Evolutionary conservation across 1,284 basidiomycete genomes (phyloP), one percentile per base, ranked within the genome.

Genomic region (Meira miltonrushii): DNA sequence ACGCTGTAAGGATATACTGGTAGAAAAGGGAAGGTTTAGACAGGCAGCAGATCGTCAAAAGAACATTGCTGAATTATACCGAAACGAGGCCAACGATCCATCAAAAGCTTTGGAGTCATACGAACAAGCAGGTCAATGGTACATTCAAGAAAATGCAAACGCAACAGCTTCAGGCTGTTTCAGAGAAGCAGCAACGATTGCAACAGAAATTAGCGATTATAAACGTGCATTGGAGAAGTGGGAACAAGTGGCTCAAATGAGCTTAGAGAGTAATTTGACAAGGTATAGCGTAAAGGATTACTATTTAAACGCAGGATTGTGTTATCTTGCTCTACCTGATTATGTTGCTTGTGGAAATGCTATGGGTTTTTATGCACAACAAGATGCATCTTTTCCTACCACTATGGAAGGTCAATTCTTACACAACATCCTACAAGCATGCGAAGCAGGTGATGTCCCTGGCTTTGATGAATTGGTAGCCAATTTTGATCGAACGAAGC

Each of bases 231-330:
- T 97, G 71, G 84, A 87, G 64, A 86, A 87, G 62, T 96, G 95
- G 77, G 88, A 91, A 74, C 86, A 89, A 72, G 92, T 98, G 48
- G 95, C 93, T 1, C 84, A 88, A 65, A 87, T 89, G 79, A 90
- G 88, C 15, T 81, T 98, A 51, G 82, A 82, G 2, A 92, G 88
- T 54, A 83, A 88, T 17, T 81, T 98, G 69, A 98, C 95, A n/a
- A 92, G 92, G 80, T 98, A 96, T 82, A 92, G 89, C 65, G 94
- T 97, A 70, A 98, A 97, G 81, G 94, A 98, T 74, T 96, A 95
- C 79, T 97, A 92, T 87, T 83, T 98, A 47, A 85, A 87, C 69
- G 85, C 92, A 33, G 86, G 86, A 38, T 81, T 98, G 25, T 98
- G 94, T 77, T 89, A 89, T 41, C 83, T 97, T 57, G 94, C 92